phyloP scores from a whole-genome alignment of 1,284 basidiomycete genomes.

The Taiwanofungus camphoratus region DNA sequence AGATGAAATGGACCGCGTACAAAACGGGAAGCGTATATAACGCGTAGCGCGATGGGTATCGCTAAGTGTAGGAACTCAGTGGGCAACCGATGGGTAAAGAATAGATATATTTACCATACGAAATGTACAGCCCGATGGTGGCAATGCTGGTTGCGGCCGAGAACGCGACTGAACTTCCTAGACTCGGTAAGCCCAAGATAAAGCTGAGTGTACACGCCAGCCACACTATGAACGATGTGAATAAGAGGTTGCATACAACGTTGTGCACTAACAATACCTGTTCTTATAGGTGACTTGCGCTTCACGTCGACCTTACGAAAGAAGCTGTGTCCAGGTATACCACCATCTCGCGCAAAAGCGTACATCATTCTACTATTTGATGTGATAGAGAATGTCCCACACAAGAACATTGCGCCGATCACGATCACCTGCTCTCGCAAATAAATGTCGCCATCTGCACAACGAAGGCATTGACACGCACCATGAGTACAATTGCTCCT shows the following conservation, averaged over 20 bases:
- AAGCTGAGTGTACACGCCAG: conserved; percentile 74
- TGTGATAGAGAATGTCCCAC: conserved; percentile 70
- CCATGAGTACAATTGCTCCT: conserved; percentile 69
- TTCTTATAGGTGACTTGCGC: conserved; percentile 60
- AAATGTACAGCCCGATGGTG: conserved; percentile 73
- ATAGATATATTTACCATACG: conserved; percentile 42
- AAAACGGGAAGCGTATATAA: conserved; percentile 56
- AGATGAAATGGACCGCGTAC: conserved; percentile 69
- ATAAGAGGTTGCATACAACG: too few relatives aligned
- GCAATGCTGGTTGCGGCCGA: conserved; percentile 72
- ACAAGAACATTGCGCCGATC: conserved; percentile 65
- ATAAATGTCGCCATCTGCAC: neutral
- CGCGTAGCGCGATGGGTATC: conserved; percentile 62
- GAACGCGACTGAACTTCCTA: conserved; percentile 69
- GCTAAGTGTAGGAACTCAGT: conserved; percentile 28
- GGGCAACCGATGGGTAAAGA: neutral
- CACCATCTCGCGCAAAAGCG: conserved; percentile 66
- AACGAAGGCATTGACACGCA: conserved; percentile 19
- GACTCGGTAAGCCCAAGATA: conserved; percentile 62
- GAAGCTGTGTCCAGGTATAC: conserved; percentile 61
- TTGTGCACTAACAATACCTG: too few relatives aligned
- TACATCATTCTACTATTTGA: conserved; percentile 80
- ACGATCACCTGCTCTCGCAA: conserved; percentile 44
- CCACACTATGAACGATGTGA: conserved; percentile 46
- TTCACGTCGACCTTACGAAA: conserved; percentile 58